A percentile compares a stretch with the other conserved stretches of the same genome.
These are phyloP conservation scores for Phytophthora pluvialis DNA, from an alignment of 352 stramenopile genomes.

Conservation along the genomic window DNA sequence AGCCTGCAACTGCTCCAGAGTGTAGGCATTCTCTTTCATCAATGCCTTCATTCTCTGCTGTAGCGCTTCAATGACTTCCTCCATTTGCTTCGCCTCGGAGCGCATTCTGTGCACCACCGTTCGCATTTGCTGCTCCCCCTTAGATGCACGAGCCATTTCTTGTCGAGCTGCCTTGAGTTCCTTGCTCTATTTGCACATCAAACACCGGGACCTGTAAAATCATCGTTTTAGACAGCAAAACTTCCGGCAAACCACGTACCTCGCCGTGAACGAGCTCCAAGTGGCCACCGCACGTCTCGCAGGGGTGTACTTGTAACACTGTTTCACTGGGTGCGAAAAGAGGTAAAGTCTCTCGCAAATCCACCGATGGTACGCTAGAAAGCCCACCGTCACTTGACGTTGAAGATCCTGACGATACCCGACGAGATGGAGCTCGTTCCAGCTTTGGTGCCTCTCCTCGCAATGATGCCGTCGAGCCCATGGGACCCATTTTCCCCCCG, in stretches of 20 bases:
- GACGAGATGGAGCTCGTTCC: constrained; percentile 18
- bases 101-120: constrained; percentile 66
- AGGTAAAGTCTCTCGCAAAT: constrained; percentile 68
- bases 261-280: constrained; percentile 84
- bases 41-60: constrained; percentile 79
- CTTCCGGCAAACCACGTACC: constrained; percentile 29
- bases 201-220: not conserved
- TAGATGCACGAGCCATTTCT: constrained; percentile 70
- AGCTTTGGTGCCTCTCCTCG: constrained; percentile 22
- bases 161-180: constrained; percentile 67
- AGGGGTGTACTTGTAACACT: constrained; percentile 76
- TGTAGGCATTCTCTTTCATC: constrained; percentile 80
- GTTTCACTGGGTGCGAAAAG: constrained; percentile 81
- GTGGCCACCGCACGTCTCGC: constrained; percentile 70
- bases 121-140: constrained; percentile 77
- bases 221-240: not conserved
- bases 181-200: constrained; percentile 49
- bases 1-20: constrained; percentile 75
- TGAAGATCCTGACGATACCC: constrained; percentile 7
- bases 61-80: constrained; percentile 77
- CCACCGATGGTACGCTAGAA: constrained; percentile 69
- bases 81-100: constrained; percentile 73
- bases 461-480: constrained; percentile 5
- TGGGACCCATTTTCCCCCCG: constrained; percentile 25
- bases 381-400: constrained; percentile 37